Evolutionary conservation across 306 rosid species (phyloP).

Genomic region (Cajanus cajan): DNA sequence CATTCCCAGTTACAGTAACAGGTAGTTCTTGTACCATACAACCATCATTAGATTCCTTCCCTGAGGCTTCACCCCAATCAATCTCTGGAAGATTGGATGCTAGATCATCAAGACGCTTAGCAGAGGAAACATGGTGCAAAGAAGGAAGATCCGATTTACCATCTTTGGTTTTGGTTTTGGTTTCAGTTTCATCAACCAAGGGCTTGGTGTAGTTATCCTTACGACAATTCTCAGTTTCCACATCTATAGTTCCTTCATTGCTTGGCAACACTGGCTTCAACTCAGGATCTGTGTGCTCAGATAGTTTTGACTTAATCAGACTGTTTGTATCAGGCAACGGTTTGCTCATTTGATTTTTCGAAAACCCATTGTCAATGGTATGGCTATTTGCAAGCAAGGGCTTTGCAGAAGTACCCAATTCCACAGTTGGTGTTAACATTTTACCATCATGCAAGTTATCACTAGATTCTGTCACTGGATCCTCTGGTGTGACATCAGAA

Average conservation of each 20-base stretch:
- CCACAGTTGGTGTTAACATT: conserved; percentile 27
- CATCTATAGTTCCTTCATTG: conserved; percentile 30
- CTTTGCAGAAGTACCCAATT: conserved; percentile 20
- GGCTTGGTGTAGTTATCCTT: conserved; percentile 25
- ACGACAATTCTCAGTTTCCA: conserved; percentile 9
- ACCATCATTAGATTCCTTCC: conserved; percentile 39
- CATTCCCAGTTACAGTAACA: conserved; percentile 40
- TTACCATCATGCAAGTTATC: conserved; percentile 47
- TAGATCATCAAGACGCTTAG: conserved; percentile 46
- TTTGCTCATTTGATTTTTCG: conserved; percentile 49
- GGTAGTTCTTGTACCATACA: conserved; percentile 35
- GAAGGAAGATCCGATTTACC: conserved; percentile 27
- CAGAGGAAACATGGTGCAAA: conserved; percentile 40
- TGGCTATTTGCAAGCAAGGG: conserved; percentile 36
- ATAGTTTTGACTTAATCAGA: conserved; percentile 45
- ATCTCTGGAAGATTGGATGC: conserved; percentile 49
- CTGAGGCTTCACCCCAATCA: conserved; percentile 48
- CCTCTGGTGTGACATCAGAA: conserved; percentile 43
- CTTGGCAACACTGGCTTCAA: conserved; percentile 37
- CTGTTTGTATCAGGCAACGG: conserved; percentile 49
- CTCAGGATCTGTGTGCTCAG: conserved; percentile 45
- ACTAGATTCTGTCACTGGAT: conserved; percentile 40
- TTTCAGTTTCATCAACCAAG: conserved; percentile 35
- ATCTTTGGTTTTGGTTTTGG: conserved; percentile 28
- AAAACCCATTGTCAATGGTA: conserved; percentile 50